A percentile compares a stretch with the other conserved stretches of the same genome.
Evolutionary conservation across 2,329 filamentous ascomycete species (phyloP).

Genomic region (Grosmannia clavigera): DNA sequence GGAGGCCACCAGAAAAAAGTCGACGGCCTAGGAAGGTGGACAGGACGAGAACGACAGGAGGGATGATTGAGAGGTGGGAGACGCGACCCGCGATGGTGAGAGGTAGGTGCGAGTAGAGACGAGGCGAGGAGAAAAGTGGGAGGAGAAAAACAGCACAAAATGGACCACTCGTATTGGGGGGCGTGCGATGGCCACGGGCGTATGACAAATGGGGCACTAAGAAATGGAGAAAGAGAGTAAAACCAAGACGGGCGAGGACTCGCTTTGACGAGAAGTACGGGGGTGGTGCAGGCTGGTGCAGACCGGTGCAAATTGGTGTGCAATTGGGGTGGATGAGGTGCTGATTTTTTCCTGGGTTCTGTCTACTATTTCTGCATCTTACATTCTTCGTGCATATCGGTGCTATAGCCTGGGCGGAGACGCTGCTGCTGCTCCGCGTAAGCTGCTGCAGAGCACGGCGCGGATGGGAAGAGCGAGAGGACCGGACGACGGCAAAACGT

Average conservation of each 20-base stretch:
- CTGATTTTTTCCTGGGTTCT: too few species aligned
- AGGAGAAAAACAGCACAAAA: neutral
- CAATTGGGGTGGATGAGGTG: too few species aligned
- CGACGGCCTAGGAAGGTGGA: neutral
- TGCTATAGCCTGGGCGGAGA: too few species aligned
- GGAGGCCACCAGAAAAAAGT: neutral
- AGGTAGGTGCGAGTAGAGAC: neutral
- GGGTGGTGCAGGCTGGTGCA: neutral
- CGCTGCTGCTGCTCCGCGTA: too few species aligned
- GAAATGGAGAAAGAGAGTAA: neutral
- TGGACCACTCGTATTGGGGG: neutral
- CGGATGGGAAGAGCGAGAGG: too few species aligned
- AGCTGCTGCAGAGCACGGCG: too few species aligned
- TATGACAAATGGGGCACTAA: slow-evolving; percentile 3
- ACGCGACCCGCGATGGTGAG: neutral
- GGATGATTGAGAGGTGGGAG: neutral
- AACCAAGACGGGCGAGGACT: neutral
- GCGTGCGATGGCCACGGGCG: neutral
- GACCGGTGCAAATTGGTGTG: too few species aligned
- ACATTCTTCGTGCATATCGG: too few species aligned
- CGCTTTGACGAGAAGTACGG: neutral
- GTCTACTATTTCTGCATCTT: too few species aligned
- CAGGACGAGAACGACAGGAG: neutral
- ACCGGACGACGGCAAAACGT: too few species aligned
- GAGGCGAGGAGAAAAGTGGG: neutral